Evolutionary conservation across 306 rosid genomes (phyloP), one percentile per base, ranked within the genome.

Genomic region (Bauhinia variegata): DNA sequence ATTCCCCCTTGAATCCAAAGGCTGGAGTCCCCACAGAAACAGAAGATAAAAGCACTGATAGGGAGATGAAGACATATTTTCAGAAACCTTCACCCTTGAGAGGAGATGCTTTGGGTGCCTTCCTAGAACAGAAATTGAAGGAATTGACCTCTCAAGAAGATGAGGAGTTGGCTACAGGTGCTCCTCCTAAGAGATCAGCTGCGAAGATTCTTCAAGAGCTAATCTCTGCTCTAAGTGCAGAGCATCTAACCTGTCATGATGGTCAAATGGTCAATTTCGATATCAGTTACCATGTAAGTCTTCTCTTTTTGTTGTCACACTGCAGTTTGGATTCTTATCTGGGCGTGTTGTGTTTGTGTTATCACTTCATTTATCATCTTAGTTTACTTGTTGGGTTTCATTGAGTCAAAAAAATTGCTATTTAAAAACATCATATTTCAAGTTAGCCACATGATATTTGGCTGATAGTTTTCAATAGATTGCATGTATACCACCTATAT

Each of bases 151-250:
- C 71, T 75, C 80, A 75, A 71, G 87, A 78, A 74, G 82, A 84
- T 39, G 88, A 84, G 44, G 80, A 81, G 62, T 73, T 69, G 63
- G 67, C 74, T 51, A 46, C 73, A 14, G 86, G 80, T 54, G 78
- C 74, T 77, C 78, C 79, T 34, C 72, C 83, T 4, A 79, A 85
- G 82, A 82, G 71, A 39, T 79, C 95, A 9, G 68, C 85, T 41
- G 79, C 89, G 4, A 55, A 67, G 74, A 85, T 92, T 89, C 87
- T 91, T 72, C 92, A 85, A 68, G 96, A 87, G 77, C 82, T 91
- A 61, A 72, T 91, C 75, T 70, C 86, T 80, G 88, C 88, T 58
- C 77, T 91, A 67, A 79, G 80, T 66, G 77, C 83, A 3, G 95
- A 75, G 60, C 73, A 64, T 43, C 78, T 80, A 38, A 64, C 51